A percentile compares a stretch with the other conserved stretches of the same genome.
phyloP scores from a whole-genome alignment of 2,329 filamentous ascomycete species.

The Pseudocercospora crystallina region DNA sequence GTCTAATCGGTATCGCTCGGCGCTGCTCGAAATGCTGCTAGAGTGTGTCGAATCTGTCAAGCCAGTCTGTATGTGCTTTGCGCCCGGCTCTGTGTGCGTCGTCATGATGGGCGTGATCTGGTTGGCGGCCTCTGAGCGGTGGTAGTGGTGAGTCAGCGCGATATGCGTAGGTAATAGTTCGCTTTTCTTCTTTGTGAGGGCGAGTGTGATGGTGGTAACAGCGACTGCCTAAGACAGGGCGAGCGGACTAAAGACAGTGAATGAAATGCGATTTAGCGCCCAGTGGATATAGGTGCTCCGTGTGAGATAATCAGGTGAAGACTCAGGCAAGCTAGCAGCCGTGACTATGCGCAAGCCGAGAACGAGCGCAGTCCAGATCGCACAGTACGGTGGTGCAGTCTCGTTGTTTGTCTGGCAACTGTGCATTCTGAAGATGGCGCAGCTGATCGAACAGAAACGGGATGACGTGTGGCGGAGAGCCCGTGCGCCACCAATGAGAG shows the following conservation, averaged over 20 bases:
- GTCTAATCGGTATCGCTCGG: constrained; percentile 43
- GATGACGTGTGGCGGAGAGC: background rate
- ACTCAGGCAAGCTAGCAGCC: constrained; percentile 21
- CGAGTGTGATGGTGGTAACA: constrained; percentile 14
- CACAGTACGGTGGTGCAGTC: background rate
- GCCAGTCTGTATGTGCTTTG: constrained; percentile 38
- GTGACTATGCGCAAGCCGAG: constrained; percentile 1
- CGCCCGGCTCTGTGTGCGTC: constrained; percentile 19
- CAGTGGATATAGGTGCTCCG: too few relatives aligned
- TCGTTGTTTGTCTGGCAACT: constrained; percentile 1
- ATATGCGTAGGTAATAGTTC: constrained; percentile 5
- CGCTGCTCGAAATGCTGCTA: constrained; percentile 40
- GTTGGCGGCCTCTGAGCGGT: constrained; percentile 17
- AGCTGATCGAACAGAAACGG: too few relatives aligned
- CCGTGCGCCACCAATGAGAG: background rate
- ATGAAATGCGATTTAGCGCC: too few relatives aligned
- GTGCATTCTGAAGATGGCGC: too few relatives aligned
- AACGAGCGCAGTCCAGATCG: constrained; percentile 10
- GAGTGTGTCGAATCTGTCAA: constrained; percentile 44
- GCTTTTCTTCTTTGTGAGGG: constrained; percentile 13
- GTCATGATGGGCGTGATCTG: constrained; percentile 12
- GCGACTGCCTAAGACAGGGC: constrained; percentile 23
- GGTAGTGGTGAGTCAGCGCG: constrained; percentile 16
- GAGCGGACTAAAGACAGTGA: too few relatives aligned
- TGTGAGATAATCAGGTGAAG: constrained; percentile 17